These are phyloP conservation scores for Entomortierella parvispora DNA, from an alignment of 192 early-diverging fungal species.

Conservation along the genomic window DNA sequence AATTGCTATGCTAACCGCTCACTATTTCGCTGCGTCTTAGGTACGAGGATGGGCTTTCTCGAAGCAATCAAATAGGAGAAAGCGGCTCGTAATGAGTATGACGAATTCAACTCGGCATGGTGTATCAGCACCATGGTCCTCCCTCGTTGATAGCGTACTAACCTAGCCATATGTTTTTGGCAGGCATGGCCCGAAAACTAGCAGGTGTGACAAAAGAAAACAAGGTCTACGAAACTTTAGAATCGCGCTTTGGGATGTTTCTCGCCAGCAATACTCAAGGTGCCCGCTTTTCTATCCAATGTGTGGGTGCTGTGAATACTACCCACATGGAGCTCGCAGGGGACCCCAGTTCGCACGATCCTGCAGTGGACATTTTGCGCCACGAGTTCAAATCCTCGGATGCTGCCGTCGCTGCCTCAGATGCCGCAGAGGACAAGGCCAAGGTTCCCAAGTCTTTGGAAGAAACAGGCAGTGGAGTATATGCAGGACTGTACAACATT, in stretches of 20 bases:
- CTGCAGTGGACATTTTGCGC: conserved; percentile 27
- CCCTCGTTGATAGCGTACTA: neutral
- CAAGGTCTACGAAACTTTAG: conserved; percentile 41
- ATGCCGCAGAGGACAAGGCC: conserved; percentile 33
- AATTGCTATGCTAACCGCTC: neutral
- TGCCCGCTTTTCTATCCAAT: conserved; percentile 57
- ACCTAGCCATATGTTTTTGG: neutral
- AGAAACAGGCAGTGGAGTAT: conserved; percentile 13
- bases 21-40: too few relatives aligned
- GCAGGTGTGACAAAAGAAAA: conserved; percentile 53
- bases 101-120: neutral
- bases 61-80: conserved; percentile 47
- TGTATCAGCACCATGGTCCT: neutral
- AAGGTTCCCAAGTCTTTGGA: conserved; percentile 25
- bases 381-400: conserved; percentile 18
- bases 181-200: conserved; percentile 52
- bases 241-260: conserved; percentile 59
- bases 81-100: conserved; percentile 48
- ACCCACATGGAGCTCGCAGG: conserved; percentile 44
- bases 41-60: conserved; percentile 56
- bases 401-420: conserved; percentile 9
- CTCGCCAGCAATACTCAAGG: conserved; percentile 61
- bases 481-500: conserved; percentile 28
- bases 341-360: conserved; percentile 34
- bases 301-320: conserved; percentile 55